phyloP scores from a whole-genome alignment of 2,329 filamentous ascomycete genomes.

The Onygenales sp. region DNA sequence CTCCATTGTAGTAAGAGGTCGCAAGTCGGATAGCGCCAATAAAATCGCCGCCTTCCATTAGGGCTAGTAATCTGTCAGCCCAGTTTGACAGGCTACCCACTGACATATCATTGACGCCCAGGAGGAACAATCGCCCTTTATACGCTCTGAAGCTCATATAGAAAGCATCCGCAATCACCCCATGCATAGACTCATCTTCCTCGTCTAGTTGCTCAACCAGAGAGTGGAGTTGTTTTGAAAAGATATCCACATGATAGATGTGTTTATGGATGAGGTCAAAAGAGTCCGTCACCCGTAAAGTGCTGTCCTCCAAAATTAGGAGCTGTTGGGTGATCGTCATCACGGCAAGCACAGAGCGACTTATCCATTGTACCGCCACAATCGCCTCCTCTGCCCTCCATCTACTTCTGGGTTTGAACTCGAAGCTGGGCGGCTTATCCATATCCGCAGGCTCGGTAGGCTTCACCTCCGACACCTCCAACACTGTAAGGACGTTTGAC shows the following conservation, averaged over 20 bases:
- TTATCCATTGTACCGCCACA: constrained; percentile 93
- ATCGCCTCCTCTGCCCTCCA: constrained; percentile 95
- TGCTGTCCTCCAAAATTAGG: constrained; percentile 82
- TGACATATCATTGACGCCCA: constrained; percentile 88
- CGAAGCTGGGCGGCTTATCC: constrained; percentile 67
- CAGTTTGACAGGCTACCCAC: constrained; percentile 92
- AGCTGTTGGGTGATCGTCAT: constrained; percentile 90
- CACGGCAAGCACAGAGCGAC: constrained; percentile 80
- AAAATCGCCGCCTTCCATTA: constrained; percentile 97
- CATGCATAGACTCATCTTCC: constrained; percentile 80
- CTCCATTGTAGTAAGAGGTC: constrained; percentile 82
- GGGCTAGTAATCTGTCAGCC: constrained; percentile 83
- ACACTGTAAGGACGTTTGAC: constrained; percentile 92
- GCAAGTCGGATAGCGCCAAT: constrained; percentile 84
- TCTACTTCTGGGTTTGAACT: constrained; percentile 71
- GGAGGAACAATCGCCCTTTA: constrained; percentile 82
- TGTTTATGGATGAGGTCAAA: constrained; percentile 88
- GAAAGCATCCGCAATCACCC: constrained; percentile 92
- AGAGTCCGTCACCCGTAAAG: constrained; percentile 83
- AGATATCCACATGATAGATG: constrained; percentile 84
- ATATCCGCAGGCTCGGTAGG: constrained; percentile 50
- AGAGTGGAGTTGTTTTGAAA: constrained; percentile 73
- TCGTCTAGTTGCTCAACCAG: constrained; percentile 85
- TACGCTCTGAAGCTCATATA: constrained; percentile 97
- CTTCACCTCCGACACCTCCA: constrained; percentile 72